These are phyloP conservation scores for Sapria himalayana DNA, from an alignment of 345 rosid genomes.

Conservation along the genomic window DNA sequence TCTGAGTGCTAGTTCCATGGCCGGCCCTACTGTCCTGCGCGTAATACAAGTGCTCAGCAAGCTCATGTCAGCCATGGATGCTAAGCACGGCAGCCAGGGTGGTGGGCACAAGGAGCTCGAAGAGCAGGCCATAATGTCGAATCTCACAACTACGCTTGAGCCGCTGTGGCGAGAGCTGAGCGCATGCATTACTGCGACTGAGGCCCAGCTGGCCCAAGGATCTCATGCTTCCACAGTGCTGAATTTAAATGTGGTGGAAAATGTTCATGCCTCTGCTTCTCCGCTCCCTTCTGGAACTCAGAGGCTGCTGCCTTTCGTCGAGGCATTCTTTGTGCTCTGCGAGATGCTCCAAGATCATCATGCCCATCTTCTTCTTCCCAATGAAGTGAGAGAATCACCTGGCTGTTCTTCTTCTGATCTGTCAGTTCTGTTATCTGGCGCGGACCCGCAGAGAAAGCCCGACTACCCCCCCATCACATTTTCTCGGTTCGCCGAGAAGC, in stretches of 20 bases:
- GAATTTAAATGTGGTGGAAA: slow-evolving; percentile 32
- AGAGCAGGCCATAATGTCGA: slow-evolving; percentile 56
- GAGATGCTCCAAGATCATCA: slow-evolving; percentile 60
- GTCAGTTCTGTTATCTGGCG: slow-evolving; percentile 17
- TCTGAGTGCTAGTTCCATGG: slow-evolving; percentile 77
- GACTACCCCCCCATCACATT: slow-evolving; percentile 71
- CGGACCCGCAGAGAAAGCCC: slow-evolving; percentile 43
- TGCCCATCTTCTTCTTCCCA: slow-evolving; percentile 42
- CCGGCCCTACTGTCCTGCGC: slow-evolving; percentile 76
- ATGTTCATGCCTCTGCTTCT: slow-evolving; percentile 35
- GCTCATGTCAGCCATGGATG: slow-evolving; percentile 26
- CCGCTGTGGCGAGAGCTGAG: slow-evolving; percentile 90
- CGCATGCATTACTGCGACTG: slow-evolving; percentile 68
- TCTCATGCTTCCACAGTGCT: slow-evolving; percentile 18
- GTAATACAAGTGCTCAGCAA: slow-evolving; percentile 75
- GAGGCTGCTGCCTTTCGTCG: slow-evolving; percentile 77
- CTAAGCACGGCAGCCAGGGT: slow-evolving; percentile 14
- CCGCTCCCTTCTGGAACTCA: slow-evolving; percentile 81
- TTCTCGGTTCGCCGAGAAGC: slow-evolving; percentile 82
- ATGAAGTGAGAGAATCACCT: slow-evolving; percentile 66
- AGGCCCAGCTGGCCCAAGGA: slow-evolving; percentile 60
- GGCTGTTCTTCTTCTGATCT: slow-evolving; percentile 23
- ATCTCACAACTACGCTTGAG: slow-evolving; percentile 51
- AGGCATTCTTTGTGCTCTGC: slow-evolving; percentile 88
- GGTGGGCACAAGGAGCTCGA: slow-evolving; percentile 44